phyloP scores from a whole-genome alignment of 768 basidiomycete species.

The Kwoniella dejecticola region DNA sequence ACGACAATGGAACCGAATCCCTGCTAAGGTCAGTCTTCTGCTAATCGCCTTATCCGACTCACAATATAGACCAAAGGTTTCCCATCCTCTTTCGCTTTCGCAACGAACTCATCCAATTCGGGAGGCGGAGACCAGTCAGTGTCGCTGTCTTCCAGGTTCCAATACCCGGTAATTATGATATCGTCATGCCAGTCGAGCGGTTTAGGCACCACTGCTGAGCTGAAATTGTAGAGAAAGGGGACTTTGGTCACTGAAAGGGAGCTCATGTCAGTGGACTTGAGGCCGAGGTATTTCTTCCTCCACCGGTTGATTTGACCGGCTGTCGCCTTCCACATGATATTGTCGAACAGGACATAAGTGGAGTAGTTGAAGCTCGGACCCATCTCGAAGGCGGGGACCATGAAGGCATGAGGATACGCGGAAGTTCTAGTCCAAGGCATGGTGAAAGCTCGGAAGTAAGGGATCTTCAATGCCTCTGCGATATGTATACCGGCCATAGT shows the following conservation, averaged over 20 bases:
- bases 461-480: slow-evolving; percentile 68
- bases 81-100: slow-evolving; percentile 61
- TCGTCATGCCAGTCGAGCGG: slow-evolving; percentile 71
- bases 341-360: slow-evolving; percentile 65
- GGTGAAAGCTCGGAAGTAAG: slow-evolving; percentile 62
- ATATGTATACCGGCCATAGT: slow-evolving; percentile 74
- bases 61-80: slow-evolving; percentile 71
- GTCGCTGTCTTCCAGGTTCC: slow-evolving; percentile 70
- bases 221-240: slow-evolving; percentile 70
- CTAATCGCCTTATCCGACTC: slow-evolving; percentile 15
- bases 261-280: slow-evolving; percentile 65
- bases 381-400: slow-evolving; percentile 65
- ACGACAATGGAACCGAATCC: slow-evolving; percentile 71
- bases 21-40: slow-evolving; percentile 30
- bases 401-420: slow-evolving; percentile 68
- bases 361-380: slow-evolving; percentile 63
- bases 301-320: slow-evolving; percentile 69
- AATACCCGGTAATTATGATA: slow-evolving; percentile 59
- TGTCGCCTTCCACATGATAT: slow-evolving; percentile 70
- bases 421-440: slow-evolving; percentile 59
- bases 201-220: slow-evolving; percentile 67
- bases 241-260: slow-evolving; percentile 64
- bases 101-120: slow-evolving; percentile 63
- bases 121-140: slow-evolving; percentile 63
- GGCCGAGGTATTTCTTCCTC: slow-evolving; percentile 62